Evolutionary conservation across 345 rosid species (phyloP).

Genomic region (Gossypioides kirkii): DNA sequence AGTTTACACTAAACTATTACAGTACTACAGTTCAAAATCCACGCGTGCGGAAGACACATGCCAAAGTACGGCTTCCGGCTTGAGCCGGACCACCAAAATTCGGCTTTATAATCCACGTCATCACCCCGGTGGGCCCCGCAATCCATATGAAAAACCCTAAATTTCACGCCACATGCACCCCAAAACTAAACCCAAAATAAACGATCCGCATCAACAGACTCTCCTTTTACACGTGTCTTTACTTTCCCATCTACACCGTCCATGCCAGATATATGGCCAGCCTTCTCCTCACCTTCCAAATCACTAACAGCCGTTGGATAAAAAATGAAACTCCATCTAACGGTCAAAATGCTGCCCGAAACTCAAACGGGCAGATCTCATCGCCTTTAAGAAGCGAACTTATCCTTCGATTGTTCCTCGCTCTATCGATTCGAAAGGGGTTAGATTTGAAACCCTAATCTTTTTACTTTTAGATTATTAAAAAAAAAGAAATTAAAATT

Average conservation of each 20-base stretch:
- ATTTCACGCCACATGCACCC: conserved; percentile 37
- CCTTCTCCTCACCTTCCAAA: conserved; percentile 13
- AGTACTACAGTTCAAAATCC: not conserved
- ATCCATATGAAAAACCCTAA: conserved; percentile 24
- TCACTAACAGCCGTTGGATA: conserved; percentile 11
- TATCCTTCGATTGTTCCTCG: conserved; percentile 35
- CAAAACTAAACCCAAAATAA: conserved; percentile 27
- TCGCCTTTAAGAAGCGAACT: conserved; percentile 47
- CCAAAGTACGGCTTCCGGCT: conserved; percentile 25
- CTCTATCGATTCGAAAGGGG: conserved; percentile 22
- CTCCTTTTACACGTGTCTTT: conserved; percentile 16
- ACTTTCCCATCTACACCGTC: conserved; percentile 27
- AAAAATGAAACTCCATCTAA: not conserved
- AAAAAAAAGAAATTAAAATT: not conserved
- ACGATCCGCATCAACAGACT: conserved; percentile 21
- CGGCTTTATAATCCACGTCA: conserved; percentile 37
- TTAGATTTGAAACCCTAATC: conserved; percentile 24
- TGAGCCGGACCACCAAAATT: conserved; percentile 26
- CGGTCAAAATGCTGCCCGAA: conserved; percentile 37
- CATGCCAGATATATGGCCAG: conserved; percentile 43
- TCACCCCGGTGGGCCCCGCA: conserved; percentile 17
- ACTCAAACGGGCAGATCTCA: conserved; percentile 42
- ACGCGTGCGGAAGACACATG: conserved; percentile 18
- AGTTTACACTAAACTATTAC: too few relatives aligned
- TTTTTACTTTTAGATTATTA: not conserved